phyloP scores from a whole-genome alignment of 148 eudicot species.

The Chenopodium berlandieri region DNA sequence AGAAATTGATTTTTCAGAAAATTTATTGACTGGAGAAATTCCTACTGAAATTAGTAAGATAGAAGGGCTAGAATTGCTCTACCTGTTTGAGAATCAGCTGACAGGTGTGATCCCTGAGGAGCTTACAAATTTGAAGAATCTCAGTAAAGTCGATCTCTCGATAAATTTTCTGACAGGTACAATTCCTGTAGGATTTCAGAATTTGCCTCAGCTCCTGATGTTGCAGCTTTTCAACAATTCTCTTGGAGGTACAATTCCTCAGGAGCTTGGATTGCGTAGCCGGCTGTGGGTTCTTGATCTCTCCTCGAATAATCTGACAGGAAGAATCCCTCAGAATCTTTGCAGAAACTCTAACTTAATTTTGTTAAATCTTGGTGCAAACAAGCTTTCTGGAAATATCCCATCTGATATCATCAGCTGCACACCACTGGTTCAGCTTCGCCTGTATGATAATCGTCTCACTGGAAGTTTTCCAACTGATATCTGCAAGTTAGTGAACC shows the following conservation, averaged over 20 bases:
- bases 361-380: slow-evolving; percentile 34
- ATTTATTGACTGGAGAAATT: slow-evolving; percentile 36
- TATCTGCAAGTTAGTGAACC: slow-evolving; percentile 39
- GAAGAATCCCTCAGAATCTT: slow-evolving; percentile 33
- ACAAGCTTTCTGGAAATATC: slow-evolving; percentile 39
- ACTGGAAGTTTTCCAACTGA: slow-evolving; percentile 43
- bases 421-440: slow-evolving; percentile 31
- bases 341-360: slow-evolving; percentile 34
- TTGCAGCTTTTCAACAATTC: slow-evolving; percentile 45
- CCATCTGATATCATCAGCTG: slow-evolving; percentile 35
- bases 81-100: slow-evolving; percentile 38
- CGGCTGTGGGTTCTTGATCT: slow-evolving; percentile 37
- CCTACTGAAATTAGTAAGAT: slow-evolving; percentile 37
- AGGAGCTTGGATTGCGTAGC: slow-evolving; percentile 32
- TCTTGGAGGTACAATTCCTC: slow-evolving; percentile 38
- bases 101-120: slow-evolving; percentile 38
- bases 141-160: slow-evolving; percentile 36
- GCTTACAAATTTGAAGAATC: slow-evolving; percentile 29
- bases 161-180: slow-evolving; percentile 34
- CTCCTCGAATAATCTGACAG: slow-evolving; percentile 38
- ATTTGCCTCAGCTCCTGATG: slow-evolving; percentile 29
- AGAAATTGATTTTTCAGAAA: slow-evolving; percentile 38
- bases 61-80: slow-evolving; percentile 28
- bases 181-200: slow-evolving; percentile 39
- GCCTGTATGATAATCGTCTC: slow-evolving; percentile 28